phyloP scores from a whole-genome alignment of 2,329 filamentous ascomycete genomes.

The Rhexocercosporidium sp. region DNA sequence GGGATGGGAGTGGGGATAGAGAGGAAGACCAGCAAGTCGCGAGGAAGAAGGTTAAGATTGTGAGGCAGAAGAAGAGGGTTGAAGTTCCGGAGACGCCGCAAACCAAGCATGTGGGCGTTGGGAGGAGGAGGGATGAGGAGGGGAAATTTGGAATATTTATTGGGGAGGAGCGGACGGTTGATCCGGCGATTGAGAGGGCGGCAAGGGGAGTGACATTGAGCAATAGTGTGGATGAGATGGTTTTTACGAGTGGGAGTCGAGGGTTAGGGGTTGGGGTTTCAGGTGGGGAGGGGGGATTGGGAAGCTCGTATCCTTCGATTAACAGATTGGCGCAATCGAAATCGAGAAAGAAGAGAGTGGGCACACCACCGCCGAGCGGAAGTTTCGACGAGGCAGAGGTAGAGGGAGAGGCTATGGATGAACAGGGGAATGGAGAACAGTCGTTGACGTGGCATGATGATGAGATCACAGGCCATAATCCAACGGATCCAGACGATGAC shows the following conservation, averaged over 20 bases:
- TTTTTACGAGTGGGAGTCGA: conserved; percentile 34
- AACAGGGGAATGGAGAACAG: conserved; percentile 49
- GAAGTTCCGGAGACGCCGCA: conserved; percentile 39
- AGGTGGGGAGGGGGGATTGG: conserved; percentile 25
- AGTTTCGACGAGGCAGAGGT: conserved; percentile 17
- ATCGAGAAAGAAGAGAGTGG: conserved; percentile 37
- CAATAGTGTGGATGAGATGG: conserved; percentile 36
- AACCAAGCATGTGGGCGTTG: neutral
- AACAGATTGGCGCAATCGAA: conserved; percentile 39
- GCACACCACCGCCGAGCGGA: conserved; percentile 34
- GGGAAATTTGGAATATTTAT: conserved; percentile 26
- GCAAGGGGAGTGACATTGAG: conserved; percentile 27
- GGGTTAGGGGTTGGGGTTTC: conserved; percentile 2
- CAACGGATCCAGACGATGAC: conserved; percentile 69
- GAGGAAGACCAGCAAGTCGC: conserved; percentile 25
- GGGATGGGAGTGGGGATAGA: neutral
- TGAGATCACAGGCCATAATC: conserved; percentile 70
- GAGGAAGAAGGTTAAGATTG: conserved; percentile 36
- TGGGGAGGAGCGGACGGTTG: conserved; percentile 23
- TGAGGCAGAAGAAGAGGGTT: conserved; percentile 19
- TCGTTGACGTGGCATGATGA: conserved; percentile 71
- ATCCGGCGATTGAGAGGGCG: conserved; percentile 24
- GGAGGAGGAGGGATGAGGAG: conserved; percentile 18
- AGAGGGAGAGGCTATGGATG: conserved; percentile 14
- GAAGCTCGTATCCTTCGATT: conserved; percentile 38